Base-by-base conservation (phyloP, 768 basidiomycete species). In the Brasilioporus rufonigricans region DNA sequence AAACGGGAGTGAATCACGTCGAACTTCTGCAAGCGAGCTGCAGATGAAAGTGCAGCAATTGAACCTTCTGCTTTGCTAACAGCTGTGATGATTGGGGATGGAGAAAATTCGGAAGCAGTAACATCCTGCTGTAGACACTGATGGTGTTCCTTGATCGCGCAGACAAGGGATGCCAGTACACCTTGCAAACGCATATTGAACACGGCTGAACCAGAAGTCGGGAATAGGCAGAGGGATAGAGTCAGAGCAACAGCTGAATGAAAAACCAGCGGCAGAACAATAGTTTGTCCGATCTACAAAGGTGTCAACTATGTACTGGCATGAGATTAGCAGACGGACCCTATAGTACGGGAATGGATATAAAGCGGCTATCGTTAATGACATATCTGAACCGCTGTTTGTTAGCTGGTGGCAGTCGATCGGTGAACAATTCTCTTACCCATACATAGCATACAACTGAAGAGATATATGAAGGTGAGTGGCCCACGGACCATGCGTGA, bases 331-430 rank as follows among this genome's bases (percentile, higher is more conserved):
- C 32, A 14, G 44, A 63, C 77, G 56, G 48, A 78, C 77, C 51
- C 48, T 59, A 66, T 90, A 91, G 63, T 78, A 80, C 1, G 87
- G 82, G 59, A 75, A 89, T 1, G 89, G 89, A 62, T 80, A 84
- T 10, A 91, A 68, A 13, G 68, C 78, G 1, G 82, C 80, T 0
- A 81, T 82, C 0, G 81, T 83, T 18, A 87, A 61, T 18, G 72
- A 70, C n/a, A 87, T 84, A 59, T 87, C 87, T 85, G 54, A 23
- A 52, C 6, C 35, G 52, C 7, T 23, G 7, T 31, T 24, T 48
- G 32, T 61, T 18, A 55, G 39, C 12, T 24, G 29, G 6, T 16
- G 24, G 40, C 12, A 32, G 13, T 31, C 1, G 21, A 40, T 24
- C 19, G 19, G 19, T 31, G 3, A 14, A 44, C 18, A 9, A 19